Conservation (phyloP, 192 early-diverging fungal genomes). For the Pilaira anomala region DNA sequence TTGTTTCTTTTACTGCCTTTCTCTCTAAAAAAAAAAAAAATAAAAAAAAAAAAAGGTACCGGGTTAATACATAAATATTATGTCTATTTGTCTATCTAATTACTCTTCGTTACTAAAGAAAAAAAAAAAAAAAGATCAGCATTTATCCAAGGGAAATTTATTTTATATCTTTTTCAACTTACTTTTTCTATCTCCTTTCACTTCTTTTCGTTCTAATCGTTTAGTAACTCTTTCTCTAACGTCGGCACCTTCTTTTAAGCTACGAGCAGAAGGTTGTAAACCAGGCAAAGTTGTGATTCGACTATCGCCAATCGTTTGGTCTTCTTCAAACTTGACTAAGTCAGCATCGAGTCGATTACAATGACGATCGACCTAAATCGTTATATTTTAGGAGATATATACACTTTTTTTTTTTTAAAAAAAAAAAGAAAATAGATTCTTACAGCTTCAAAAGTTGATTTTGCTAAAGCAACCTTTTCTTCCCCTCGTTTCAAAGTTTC, state of each 20-base stretch:
- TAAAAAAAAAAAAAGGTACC: background rate
- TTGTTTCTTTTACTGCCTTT: constrained; percentile 32
- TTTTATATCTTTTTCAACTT: constrained; percentile 14
- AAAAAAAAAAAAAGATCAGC: constrained; percentile 3
- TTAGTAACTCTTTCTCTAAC: constrained; percentile 43
- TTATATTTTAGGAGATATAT: background rate
- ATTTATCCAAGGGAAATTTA: background rate
- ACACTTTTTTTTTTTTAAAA: background rate
- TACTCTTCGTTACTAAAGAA: constrained; percentile 20
- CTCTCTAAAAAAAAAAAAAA: constrained; percentile 14
- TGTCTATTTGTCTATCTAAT: background rate
- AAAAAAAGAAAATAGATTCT: constrained; percentile 16
- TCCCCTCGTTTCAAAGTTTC: constrained; percentile 84
- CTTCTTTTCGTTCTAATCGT: constrained; percentile 26
- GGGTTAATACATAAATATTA: background rate
- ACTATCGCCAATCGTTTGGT: constrained; percentile 69
- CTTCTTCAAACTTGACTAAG: constrained; percentile 86
- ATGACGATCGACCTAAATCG: constrained; percentile 76
- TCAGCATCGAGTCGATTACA: constrained; percentile 90
- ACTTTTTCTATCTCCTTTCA: constrained; percentile 42
- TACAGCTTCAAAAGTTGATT: constrained; percentile 91
- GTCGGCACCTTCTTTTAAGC: constrained; percentile 33
- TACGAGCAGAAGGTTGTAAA: constrained; percentile 20
- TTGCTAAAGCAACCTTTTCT: constrained; percentile 91
- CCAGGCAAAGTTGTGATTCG: constrained; percentile 36